Base-by-base conservation (phyloP, 2,329 filamentous ascomycete species). In the Plenodomus biglobosus region DNA sequence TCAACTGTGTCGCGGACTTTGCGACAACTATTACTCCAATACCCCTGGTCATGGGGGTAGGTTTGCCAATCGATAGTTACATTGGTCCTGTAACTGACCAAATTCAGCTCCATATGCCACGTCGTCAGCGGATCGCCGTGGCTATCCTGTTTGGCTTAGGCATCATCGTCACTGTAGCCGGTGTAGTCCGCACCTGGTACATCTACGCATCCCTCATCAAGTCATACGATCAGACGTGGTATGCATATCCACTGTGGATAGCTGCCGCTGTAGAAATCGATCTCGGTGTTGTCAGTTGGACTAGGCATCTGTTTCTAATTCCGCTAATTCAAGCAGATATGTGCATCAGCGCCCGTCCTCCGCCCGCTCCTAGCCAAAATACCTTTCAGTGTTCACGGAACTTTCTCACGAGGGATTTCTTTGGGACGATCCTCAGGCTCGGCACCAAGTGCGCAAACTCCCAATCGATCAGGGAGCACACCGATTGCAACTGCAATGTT, bases 221-320 rank as follows among this genome's bases (percentile, higher is more conserved):
- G 2, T 72, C 66, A 43, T 76, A 73, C 50, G 76, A 78, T 42
- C 66, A 69, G 44, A 76, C 74, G 2, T 78, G 75, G 76, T 73
- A 68, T 44, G 65, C 72, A 3, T 77, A 75, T 61, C 73, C 73
- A 5, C 58, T 78, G 0, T 78, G 75, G 73, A 76, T 78, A n/a
- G 69, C 69, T 37, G 74, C 75, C 3, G 70, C 73, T 0, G 70
- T 78, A 2, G 76, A 78, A 53, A 73, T 77, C 8, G 74, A 78
- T 48, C 50, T 78, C 6, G 75, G 73, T 8, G 69, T 78, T n/a
- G 73, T 76, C 56, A 59, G 73, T 69, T 10, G 1, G 30, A 32
- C 18, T 24, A 36, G 30, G 37, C 1, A 34, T 8, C 38, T 42
- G 21, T 39, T 30, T 8, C 8, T 38, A 8, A 10, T 11, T 4